Percentiles rank a stretch among this genome's conserved stretches.
Evolutionary conservation across 768 basidiomycete species (phyloP).

Genomic region (Harrya chromipes): DNA sequence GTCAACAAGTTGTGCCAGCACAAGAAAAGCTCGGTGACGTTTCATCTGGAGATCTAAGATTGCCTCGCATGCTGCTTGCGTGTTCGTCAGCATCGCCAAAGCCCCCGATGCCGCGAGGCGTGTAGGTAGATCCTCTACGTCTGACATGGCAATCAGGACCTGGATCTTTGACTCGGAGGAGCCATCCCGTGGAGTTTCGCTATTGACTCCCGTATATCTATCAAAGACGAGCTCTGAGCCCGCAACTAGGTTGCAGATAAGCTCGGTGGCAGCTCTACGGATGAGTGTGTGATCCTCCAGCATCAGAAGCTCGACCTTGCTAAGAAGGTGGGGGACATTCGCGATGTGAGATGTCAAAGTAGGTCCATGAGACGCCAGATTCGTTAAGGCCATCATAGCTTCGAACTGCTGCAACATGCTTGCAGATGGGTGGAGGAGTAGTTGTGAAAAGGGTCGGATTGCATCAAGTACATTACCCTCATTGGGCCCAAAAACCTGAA

Average conservation of each 20-base stretch:
- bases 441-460: constrained; percentile 73
- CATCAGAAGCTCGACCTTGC: constrained; percentile 68
- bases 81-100: constrained; percentile 72
- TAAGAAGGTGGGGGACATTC: constrained; percentile 53
- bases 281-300: constrained; percentile 81
- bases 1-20: constrained; percentile 67
- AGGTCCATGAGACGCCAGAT: constrained; percentile 77
- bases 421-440: constrained; percentile 68
- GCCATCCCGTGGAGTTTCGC: constrained; percentile 5
- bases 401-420: constrained; percentile 86
- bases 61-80: constrained; percentile 54
- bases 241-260: constrained; percentile 86
- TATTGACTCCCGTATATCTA: constrained; percentile 55
- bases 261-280: constrained; percentile 84
- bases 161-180: constrained; percentile 63
- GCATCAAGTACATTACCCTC: constrained; percentile 73
- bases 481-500: constrained; percentile 88
- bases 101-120: constrained; percentile 89
- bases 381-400: constrained; percentile 93
- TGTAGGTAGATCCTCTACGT: constrained; percentile 83
- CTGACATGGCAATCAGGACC: constrained; percentile 78
- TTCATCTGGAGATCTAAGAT: constrained; percentile 67
- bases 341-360: constrained; percentile 67
- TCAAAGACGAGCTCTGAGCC: constrained; percentile 76
- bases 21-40: constrained; percentile 56